These are phyloP conservation scores for Proliferodiscus dingleyae DNA, from an alignment of 2,329 filamentous ascomycete species.

Conservation along the genomic window DNA sequence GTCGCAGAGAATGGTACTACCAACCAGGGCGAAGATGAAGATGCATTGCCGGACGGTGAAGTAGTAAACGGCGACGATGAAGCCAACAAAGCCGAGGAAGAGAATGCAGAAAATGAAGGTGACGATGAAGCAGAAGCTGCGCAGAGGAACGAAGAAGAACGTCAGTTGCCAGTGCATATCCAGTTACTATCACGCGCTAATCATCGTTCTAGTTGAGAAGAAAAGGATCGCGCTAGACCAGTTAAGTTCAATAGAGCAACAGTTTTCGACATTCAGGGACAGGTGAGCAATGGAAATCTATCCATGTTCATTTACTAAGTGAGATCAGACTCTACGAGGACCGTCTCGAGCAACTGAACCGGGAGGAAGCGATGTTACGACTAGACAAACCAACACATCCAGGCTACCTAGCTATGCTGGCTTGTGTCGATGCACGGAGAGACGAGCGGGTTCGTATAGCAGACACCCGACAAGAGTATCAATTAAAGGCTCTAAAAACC, in stretches of 20 bases:
- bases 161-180: conserved; percentile 38
- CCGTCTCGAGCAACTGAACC: conserved; percentile 73
- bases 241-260: conserved; percentile 75
- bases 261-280: conserved; percentile 81
- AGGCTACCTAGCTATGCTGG: conserved; percentile 85
- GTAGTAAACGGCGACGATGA: conserved; percentile 26
- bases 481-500: conserved; percentile 65
- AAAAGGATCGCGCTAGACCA: conserved; percentile 78
- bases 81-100: conserved; percentile 43
- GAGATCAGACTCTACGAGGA: conserved; percentile 75
- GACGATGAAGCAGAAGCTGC: conserved; percentile 56
- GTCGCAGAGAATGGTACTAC: conserved; percentile 22
- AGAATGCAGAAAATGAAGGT: conserved; percentile 48
- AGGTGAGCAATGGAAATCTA: conserved; percentile 47
- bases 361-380: conserved; percentile 58
- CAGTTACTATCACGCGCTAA: conserved; percentile 26
- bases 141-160: conserved; percentile 60
- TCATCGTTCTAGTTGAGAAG: conserved; percentile 55
- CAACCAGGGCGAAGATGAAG: conserved; percentile 21
- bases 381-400: conserved; percentile 70
- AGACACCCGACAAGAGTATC: conserved; percentile 67
- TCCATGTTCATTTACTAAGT: neutral
- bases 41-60: conserved; percentile 16
- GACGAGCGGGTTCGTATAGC: conserved; percentile 75
- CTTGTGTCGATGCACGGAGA: conserved; percentile 76